Percentiles rank a stretch among this genome's conserved stretches.
Conservation (phyloP, 495 filamentous ascomycete species). For the Aspergillus avenaceus region DNA sequence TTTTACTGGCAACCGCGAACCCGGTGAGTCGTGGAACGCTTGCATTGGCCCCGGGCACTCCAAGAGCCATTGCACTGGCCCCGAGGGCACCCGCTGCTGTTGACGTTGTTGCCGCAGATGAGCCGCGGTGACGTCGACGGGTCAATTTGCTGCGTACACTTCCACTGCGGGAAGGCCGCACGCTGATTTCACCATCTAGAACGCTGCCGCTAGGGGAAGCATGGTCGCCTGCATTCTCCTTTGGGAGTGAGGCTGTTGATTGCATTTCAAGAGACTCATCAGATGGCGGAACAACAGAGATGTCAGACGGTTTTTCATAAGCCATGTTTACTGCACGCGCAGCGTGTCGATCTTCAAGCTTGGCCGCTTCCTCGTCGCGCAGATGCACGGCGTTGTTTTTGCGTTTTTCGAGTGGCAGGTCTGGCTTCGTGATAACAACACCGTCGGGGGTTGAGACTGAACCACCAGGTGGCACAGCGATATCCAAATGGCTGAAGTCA, state of each 20-base stretch:
- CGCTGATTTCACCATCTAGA: slow-evolving; percentile 59
- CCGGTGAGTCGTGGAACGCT: slow-evolving; percentile 78
- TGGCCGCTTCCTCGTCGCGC: slow-evolving; percentile 51
- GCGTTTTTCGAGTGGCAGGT: slow-evolving; percentile 27
- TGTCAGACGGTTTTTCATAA: slow-evolving; percentile 47
- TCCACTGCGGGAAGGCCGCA: slow-evolving; percentile 62
- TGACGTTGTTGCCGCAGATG: slow-evolving; percentile 73
- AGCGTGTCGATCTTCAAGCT: slow-evolving; percentile 54
- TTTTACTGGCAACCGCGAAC: slow-evolving; percentile 94
- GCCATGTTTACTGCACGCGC: slow-evolving; percentile 58
- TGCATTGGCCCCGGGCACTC: slow-evolving; percentile 52
- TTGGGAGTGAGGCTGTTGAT: slow-evolving; percentile 26
- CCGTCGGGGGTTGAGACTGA: slow-evolving; percentile 36
- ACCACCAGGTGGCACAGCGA: slow-evolving; percentile 36
- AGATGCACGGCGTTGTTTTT: slow-evolving; percentile 35
- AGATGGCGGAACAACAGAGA: slow-evolving; percentile 20
- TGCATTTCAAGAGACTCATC: slow-evolving; percentile 32
- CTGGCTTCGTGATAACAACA: slow-evolving; percentile 39
- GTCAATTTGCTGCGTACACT: slow-evolving; percentile 80
- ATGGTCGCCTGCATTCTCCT: slow-evolving; percentile 47
- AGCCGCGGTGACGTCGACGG: slow-evolving; percentile 72
- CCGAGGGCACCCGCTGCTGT: slow-evolving; percentile 71
- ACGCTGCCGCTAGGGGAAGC: slow-evolving; percentile 63
- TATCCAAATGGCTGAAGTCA: slow-evolving; percentile 72
- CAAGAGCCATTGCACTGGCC: slow-evolving; percentile 59